Base-by-base conservation (phyloP, 768 basidiomycete species). In the Filobasidium floriforme region DNA sequence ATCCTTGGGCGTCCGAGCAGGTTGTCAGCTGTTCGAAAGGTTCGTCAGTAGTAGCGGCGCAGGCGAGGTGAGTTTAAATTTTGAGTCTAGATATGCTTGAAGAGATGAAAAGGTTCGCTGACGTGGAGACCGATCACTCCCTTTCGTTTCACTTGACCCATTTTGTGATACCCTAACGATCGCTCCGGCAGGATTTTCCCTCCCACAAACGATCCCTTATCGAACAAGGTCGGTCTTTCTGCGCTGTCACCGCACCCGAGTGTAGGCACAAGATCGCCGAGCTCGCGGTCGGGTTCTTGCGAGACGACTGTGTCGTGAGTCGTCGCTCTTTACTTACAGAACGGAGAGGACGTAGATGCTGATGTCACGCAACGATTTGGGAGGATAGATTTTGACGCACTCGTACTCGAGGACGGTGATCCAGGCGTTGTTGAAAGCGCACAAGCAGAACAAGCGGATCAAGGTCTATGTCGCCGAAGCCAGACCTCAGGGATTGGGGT, bases 401-500 rank as follows among this genome's bases (percentile, higher is more conserved):
- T 92, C 91, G 41, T 93, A 93, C 81, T 97, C 92, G 28, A 84
- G 96, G 73, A 92, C 97, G 54, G 94, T 99, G 63, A 88, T 93
- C 81, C 87, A 91, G 79, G 89, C 93, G 41, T 83, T 99, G 61
- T 83, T 97, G 55, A 85, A 88, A 65, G 93, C 96, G 19, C 91
- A 94, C 77, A 83, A 87, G 74, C 79, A 81, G 66, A 86, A 85
- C 77, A 97, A 98, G 81, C 85, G 93, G 65, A 90, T 98, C 79
- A 91, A 90, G 73, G 94, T 99, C 44, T 98, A 92, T 78, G 94
- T 99, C 66, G 97, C 94, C 71, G 91, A 97, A 85, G 90, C 90
- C 41, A 85, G 90, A 69, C 92, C 94, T 77, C 85, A 85, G 76
- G 89, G 88, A 73, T 83, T 89, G 71, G 90, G 92, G 91, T 90